Evolutionary conservation across 2,329 filamentous ascomycete genomes (phyloP), one percentile per base, ranked within the genome.

Genomic region (Calonectria naviculata): DNA sequence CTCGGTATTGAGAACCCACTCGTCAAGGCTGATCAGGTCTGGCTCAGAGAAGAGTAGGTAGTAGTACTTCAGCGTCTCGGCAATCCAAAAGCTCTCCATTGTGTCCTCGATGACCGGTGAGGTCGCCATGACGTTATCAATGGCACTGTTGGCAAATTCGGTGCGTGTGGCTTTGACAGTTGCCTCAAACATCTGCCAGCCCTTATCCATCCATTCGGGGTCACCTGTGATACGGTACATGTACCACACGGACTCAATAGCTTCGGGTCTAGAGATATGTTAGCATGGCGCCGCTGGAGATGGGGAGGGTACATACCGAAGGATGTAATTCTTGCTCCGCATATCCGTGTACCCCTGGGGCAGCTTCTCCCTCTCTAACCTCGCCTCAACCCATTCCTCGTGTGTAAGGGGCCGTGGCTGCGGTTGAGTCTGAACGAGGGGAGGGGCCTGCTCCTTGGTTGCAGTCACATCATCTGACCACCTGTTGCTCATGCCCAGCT

Each of bases 11-110:
- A 93, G 83, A 56, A 93, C 91, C 87, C 89, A 93, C 64, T 93
- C 90, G 80, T 94, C 92, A 67, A 94, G 83, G 78, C 88, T 93
- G 46, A 93, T 84, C n/a, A 92, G 83, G 62, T 88, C 86, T 0
- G 93, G 92, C 67, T 91, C 83, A 26, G 91, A 91, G 81, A 94
- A 98, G 61, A 97, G 87, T 68, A 98, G 82, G 81, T 95, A 98
- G 75, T 97, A 97, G 80, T 97, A 97, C 86, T 97, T 98, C 76
- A 98, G 85, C 46, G 95, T 98, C 87, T 98, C 95, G 4, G 93
- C 93, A 71, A 95, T 87, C 94, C 95, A 98, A 83, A 97, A 97
- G 79, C 93, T 95, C 85, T 97, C 93, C 93, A 96, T 95, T 75
- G 87, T 86, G 80, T 95, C 90, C 44, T 82, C 80, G 66, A 87